Evolutionary conservation across 2,329 filamentous ascomycete species (phyloP).

Genomic region (Esteya vermicola): DNA sequence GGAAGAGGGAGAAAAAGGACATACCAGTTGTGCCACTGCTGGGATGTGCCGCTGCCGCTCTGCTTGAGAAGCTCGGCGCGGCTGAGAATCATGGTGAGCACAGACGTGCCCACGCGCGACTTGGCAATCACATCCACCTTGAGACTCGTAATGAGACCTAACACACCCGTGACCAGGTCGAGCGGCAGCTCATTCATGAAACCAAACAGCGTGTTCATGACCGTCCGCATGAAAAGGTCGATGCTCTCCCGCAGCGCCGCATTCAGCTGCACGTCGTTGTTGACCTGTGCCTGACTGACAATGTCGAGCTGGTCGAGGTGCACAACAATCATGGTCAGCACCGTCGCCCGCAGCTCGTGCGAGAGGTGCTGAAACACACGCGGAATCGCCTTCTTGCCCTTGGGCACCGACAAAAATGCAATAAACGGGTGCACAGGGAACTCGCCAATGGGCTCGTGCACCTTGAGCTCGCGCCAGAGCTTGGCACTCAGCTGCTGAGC

Average conservation of each 20-base stretch:
- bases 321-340: constrained; percentile 89
- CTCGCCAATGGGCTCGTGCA: constrained; percentile 76
- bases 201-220: constrained; percentile 79
- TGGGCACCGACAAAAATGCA: constrained; percentile 82
- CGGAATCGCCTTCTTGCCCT: constrained; percentile 92
- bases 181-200: constrained; percentile 86
- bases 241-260: constrained; percentile 76
- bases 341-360: constrained; percentile 84
- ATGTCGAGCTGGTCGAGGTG: constrained; percentile 89
- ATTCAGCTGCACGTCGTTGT: constrained; percentile 55
- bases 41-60: constrained; percentile 52
- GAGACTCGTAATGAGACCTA: constrained; percentile 72
- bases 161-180: constrained; percentile 77
- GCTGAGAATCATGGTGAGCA: constrained; percentile 88
- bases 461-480: constrained; percentile 78
- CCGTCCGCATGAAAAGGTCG: constrained; percentile 73
- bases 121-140: constrained; percentile 75
- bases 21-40: constrained; percentile 70
- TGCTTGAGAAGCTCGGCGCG: constrained; percentile 90
- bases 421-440: constrained; percentile 86
- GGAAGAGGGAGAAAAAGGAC: no score
- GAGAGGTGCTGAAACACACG: constrained; percentile 89
- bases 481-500: constrained; percentile 59
- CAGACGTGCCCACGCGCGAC: constrained; percentile 75
- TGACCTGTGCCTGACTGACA: constrained; percentile 64